Evolutionary conservation across 495 filamentous ascomycete species (phyloP), one percentile per base, ranked within the genome.

Genomic region (Cairneyella variabilis): DNA sequence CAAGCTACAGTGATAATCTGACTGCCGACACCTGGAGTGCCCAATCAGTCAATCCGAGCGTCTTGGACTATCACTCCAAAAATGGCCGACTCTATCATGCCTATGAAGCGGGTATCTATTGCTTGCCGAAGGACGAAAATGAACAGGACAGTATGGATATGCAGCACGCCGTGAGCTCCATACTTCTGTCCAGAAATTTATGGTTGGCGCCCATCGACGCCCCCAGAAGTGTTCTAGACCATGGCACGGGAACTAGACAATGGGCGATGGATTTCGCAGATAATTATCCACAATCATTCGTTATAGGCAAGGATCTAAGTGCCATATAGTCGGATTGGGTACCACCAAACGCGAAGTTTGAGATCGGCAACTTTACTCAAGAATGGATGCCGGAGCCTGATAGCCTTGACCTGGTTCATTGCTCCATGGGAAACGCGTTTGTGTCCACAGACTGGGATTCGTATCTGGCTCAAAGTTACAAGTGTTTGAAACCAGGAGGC

Each of bases 191-290:
- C 57, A 71, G 76, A 28, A 71, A 79, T 41, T 69, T 84, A 17
- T 82, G 78, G 3, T 72, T 74, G 3, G 79, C 76, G 0, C 77
- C 78, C 27, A 62, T 86, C n/a, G 70, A 71, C 20, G 52, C 71
- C 45, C 69, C 71, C 0, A 65, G 68, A n/a, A 74, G 79, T 47
- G 81, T 87, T 30, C 70, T 88, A 10, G 84, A 86, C 56, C 71
- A 86, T 32, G 84, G 83, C 37, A 86, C 83, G 0, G 83, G 80
- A 12, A 77, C 81, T 8, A 82, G 82, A 20, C 82, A 86, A 56
- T 85, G 82, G 83, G 80, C 83, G 12, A 82, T 84, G 78, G 43
- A 81, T n/a, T n/a, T 85, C 71, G 83, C 76, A 18, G 77, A 84
- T 64, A 64, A 67, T 38, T 81, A 78, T 57, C 82, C 83, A 18